phyloP scores from a whole-genome alignment of 495 filamentous ascomycete genomes.

The Aspergillus sparsus region DNA sequence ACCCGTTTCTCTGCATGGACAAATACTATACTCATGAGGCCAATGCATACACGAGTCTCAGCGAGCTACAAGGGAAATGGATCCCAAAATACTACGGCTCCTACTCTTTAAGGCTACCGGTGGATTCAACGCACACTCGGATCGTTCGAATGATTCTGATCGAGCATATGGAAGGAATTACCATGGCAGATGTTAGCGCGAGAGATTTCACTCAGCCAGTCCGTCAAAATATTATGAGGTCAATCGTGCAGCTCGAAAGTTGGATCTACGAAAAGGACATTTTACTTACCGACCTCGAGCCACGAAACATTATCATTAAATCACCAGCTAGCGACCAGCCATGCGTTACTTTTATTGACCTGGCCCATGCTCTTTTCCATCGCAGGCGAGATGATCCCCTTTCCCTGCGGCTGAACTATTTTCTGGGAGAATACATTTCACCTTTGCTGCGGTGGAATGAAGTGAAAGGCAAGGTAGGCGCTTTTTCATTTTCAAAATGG shows the following conservation, averaged over 20 bases:
- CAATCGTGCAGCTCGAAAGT: no score
- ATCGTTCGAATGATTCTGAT: slow-evolving; percentile 30
- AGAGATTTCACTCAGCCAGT: no score
- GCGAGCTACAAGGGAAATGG: slow-evolving; percentile 20
- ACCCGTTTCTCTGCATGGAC: slow-evolving; percentile 32
- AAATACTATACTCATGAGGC: slow-evolving; percentile 32
- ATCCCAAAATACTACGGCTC: slow-evolving; percentile 31
- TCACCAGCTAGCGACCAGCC: no score
- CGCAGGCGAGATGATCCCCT: slow-evolving; percentile 23
- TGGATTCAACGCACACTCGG: slow-evolving; percentile 21
- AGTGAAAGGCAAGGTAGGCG: not conserved
- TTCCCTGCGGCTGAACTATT: slow-evolving; percentile 17
- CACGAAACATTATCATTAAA: no score
- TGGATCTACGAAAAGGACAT: no score
- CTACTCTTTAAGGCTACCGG: slow-evolving; percentile 27
- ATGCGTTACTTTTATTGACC: no score
- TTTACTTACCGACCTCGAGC: no score
- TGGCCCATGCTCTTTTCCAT: slow-evolving; percentile 26
- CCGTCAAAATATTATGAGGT: no score
- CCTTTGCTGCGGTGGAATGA: slow-evolving; percentile 27
- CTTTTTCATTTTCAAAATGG: slow-evolving; percentile 22
- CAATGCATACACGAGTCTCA: slow-evolving; percentile 25
- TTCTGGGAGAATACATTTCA: slow-evolving; percentile 27
- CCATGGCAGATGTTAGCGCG: no score
- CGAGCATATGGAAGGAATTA: no score